Evolutionary conservation across 2,329 filamentous ascomycete genomes (phyloP), one percentile per base, ranked within the genome.

Genomic region (Neophaeococcomyces aloes): DNA sequence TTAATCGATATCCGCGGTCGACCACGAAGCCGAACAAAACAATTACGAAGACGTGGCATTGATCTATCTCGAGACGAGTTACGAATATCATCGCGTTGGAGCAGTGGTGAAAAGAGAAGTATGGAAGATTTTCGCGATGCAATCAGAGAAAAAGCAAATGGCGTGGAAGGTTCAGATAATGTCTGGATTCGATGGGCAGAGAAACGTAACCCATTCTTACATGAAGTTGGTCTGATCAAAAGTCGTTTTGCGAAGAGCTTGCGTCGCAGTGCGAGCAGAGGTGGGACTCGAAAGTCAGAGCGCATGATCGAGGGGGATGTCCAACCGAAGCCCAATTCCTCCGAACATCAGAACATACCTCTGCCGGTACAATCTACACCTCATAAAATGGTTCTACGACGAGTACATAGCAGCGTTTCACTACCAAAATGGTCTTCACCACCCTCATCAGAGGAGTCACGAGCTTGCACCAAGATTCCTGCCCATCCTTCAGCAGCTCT

Each of bases 51-150:
- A 29, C 19, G 31, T 25, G 39, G 18, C 18, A 42, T 42, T 4
- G 39, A 42, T 14, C 31, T 42, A 4, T 42, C 39, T 34, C 39
- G 39, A 27, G 39, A 33, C 19, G 39, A 42, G 11, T 15, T 42
- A 29, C 4, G 30, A 14, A 35, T 42, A 21, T 42, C 39, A 2
- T 42, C 39, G 15, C 6, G 31, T 17, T 42, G 29, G 19, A 42
- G 30, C 25, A 35, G 21, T 14, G 17, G 39, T 17, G 39, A 42
- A 32, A 42, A 29, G 31, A 35, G 19, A 29, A 42, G 39, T 15
- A 42, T 42, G 39, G 38, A 41, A 31, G 19, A 21, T 10, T 41
- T 41, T 19, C 27, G 38, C 18, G 38, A 31, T 3, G 38, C 38
- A n/a, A 41, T 41, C 7, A n/a, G 29, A 32, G 38, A 41, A 18